A percentile compares a stretch with the other conserved stretches of the same genome.
These are phyloP conservation scores for Aspergillus udagawae DNA, from an alignment of 2,329 filamentous ascomycete genomes.

Conservation along the genomic window DNA sequence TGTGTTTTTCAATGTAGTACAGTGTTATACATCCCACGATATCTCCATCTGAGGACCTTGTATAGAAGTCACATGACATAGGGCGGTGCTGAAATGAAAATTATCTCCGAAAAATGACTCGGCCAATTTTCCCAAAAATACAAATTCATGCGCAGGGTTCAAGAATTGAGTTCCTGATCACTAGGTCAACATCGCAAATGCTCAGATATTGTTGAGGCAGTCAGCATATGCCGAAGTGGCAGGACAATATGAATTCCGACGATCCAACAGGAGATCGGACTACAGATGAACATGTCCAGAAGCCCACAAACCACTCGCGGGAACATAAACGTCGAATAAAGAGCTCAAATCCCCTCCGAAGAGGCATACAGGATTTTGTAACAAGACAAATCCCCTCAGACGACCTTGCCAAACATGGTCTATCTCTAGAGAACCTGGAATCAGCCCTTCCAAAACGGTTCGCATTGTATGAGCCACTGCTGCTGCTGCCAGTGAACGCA, in stretches of 20 bases:
- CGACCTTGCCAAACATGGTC: slow-evolving; percentile 10
- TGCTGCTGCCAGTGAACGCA: slow-evolving; percentile 52
- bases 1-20: not conserved
- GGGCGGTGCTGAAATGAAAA: not conserved
- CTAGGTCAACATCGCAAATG: not conserved
- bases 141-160: not conserved
- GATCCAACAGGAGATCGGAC: not conserved
- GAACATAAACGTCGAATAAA: slow-evolving; percentile 7
- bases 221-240: not conserved
- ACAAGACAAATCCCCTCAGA: slow-evolving; percentile 15
- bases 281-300: not conserved
- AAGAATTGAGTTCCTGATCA: not conserved
- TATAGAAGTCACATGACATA: slow-evolving; percentile 1
- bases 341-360: slow-evolving; percentile 28
- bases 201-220: not conserved
- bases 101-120: not conserved
- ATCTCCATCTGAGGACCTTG: not conserved
- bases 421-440: slow-evolving; percentile 13
- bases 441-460: slow-evolving; percentile 43
- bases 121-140: not conserved
- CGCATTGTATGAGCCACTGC: slow-evolving; percentile 54
- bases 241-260: slow-evolving; percentile 1
- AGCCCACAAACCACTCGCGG: not conserved
- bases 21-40: not conserved
- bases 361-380: slow-evolving; percentile 29